Evolutionary conservation across 1,139 yeast species (phyloP).

Genomic region (Pichia sp.): DNA sequence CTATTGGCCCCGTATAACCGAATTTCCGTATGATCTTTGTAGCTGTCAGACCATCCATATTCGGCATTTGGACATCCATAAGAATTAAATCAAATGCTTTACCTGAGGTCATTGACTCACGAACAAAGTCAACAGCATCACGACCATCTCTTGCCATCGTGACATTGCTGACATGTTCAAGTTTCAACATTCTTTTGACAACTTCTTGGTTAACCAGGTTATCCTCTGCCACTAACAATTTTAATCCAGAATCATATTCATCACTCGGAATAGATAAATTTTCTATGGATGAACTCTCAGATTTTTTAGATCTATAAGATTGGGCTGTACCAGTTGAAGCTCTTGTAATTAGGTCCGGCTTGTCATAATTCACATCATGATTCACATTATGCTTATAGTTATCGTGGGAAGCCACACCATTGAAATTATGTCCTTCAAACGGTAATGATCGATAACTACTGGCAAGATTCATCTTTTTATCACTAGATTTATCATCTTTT

Average conservation of each 20-base stretch:
- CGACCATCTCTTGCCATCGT: slow-evolving; percentile 86
- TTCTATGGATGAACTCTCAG: slow-evolving; percentile 12
- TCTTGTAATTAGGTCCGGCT: slow-evolving; percentile 38
- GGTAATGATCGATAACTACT: slow-evolving; percentile 3
- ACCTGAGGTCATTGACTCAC: slow-evolving; percentile 26
- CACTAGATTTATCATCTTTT: neutral
- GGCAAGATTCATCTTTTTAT: slow-evolving; percentile 5
- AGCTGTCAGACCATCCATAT: slow-evolving; percentile 78
- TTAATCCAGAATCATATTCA: slow-evolving; percentile 2
- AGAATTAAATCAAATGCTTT: slow-evolving; percentile 63
- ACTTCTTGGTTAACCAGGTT: slow-evolving; percentile 89
- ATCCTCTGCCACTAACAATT: slow-evolving; percentile 85
- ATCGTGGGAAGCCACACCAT: neutral
- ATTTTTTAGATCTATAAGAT: slow-evolving; percentile 22
- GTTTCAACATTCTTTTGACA: slow-evolving; percentile 69
- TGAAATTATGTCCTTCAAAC: neutral
- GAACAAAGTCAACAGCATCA: slow-evolving; percentile 65
- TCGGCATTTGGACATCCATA: slow-evolving; percentile 98
- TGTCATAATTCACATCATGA: slow-evolving; percentile 25
- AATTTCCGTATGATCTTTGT: slow-evolving; percentile 63
- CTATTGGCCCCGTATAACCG: slow-evolving; percentile 65
- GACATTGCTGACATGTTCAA: slow-evolving; percentile 68
- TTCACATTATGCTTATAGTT: neutral
- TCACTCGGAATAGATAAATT: neutral
- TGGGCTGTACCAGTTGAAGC: slow-evolving; percentile 54